Base-by-base conservation (phyloP, 495 filamentous ascomycete species). In the Aspergillus sparsus region DNA sequence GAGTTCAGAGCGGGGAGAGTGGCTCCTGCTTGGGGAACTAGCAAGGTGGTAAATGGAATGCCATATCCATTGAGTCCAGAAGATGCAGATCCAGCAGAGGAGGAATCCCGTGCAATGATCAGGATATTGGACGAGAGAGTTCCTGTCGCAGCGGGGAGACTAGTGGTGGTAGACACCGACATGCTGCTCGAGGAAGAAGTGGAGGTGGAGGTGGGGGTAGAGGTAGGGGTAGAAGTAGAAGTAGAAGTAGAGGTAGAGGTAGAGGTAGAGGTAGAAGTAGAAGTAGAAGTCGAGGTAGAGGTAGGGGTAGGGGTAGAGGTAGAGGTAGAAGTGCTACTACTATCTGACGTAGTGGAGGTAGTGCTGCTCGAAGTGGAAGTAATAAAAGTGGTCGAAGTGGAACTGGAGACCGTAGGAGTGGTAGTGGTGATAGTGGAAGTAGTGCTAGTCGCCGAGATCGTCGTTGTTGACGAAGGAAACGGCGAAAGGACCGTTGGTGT, bases 21-120 rank as follows among this genome's bases (percentile, higher is more conserved):
- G 21, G 74, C 71, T 32, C 84, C 84, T 6, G 64, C 49, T 54
- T 82, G 71, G 6, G 84, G 84, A 11, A 87, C 83, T 12, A 82
- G 42, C 10, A 86, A 60, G 15, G 77, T 74, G 56, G 82, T 75
- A 64, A 77, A 86, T 5, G 84, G 84, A 61, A 87, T 85, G 54
- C 83, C 84, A 59, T 87, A 86, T 56, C 72, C 83, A 65, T 85
- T 83, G 32, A 87, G 78, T 18, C 82, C 82, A 32, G 77, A 79
- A 35, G 71, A 75, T n/a, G 79, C 82, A 18, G 75, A 73, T 7
- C 55, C 60, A 7, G 80, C 81, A 2, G 80, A 72, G 4, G 74
- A 66, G 50, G 69, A 49, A 64, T 86, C 82, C 52, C 73, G 75
- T 16, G 84, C 83, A 61, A 87, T 78, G n/a, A 87, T 70, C 49